Percentiles rank a stretch among this genome's conserved stretches.
Conservation (phyloP, 2,329 filamentous ascomycete species). For the Purpureocillium takamizusanense region DNA sequence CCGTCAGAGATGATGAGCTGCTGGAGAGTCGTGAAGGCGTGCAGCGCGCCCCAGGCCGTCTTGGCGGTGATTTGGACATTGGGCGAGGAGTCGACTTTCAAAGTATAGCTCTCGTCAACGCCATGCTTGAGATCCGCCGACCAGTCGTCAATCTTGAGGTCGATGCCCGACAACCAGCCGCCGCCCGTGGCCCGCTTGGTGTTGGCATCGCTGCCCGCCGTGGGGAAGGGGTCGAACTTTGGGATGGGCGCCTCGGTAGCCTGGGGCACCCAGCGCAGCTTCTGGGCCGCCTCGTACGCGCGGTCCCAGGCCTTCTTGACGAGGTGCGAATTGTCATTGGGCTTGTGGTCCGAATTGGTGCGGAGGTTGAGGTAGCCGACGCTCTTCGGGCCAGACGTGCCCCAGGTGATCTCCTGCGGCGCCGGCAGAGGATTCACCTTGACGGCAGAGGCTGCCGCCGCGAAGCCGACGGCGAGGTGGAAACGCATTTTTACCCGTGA, state of each 20-base stretch:
- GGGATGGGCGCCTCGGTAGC: conserved; percentile 42
- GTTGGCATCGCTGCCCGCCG: conserved; percentile 17
- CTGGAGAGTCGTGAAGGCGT: conserved; percentile 48
- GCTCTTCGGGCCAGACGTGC: conserved; percentile 11
- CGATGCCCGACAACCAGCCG: conserved; percentile 28
- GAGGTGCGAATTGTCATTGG: conserved; percentile 14
- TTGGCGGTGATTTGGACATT: conserved; percentile 35
- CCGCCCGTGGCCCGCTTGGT: conserved; percentile 14
- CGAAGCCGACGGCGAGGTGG: not conserved
- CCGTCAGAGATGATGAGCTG: conserved; percentile 42
- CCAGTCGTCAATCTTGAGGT: conserved; percentile 34
- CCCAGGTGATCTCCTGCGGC: conserved; percentile 15
- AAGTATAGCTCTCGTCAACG: conserved; percentile 47
- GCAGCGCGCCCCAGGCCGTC: conserved; percentile 44
- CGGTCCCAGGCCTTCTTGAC: conserved; percentile 37
- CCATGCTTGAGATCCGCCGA: conserved; percentile 42
- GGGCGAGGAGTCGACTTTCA: conserved; percentile 31
- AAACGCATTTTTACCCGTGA: not conserved
- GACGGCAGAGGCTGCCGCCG: conserved; percentile 7
- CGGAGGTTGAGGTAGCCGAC: conserved; percentile 9
- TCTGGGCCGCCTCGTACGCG: too few species aligned
- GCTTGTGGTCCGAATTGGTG: conserved; percentile 8
- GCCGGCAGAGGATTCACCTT: conserved; percentile 18
- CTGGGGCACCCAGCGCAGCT: conserved; percentile 43
- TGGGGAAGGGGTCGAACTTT: conserved; percentile 41